phyloP scores from a whole-genome alignment of 1,139 yeast species.

The Arxiozyma slooffiae region DNA sequence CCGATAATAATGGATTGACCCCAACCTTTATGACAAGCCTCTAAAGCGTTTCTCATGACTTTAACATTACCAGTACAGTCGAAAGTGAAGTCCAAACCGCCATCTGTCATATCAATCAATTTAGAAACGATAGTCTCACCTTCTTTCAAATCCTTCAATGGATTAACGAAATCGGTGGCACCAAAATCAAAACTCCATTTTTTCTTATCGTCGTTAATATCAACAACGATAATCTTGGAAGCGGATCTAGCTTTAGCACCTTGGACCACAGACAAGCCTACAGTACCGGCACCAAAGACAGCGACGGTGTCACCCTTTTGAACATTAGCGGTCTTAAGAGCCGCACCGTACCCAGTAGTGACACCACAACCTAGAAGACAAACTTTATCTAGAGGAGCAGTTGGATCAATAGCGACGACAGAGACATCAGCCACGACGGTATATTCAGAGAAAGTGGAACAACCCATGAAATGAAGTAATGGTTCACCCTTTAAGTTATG shows the following conservation, averaged over 20 bases:
- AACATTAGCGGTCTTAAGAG: slow-evolving; percentile 85
- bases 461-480: slow-evolving; percentile 89
- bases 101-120: slow-evolving; percentile 83
- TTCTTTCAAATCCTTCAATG: slow-evolving; percentile 54
- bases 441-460: slow-evolving; percentile 92
- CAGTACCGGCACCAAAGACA: slow-evolving; percentile 95
- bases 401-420: slow-evolving; percentile 81
- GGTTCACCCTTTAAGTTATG: slow-evolving; percentile 67
- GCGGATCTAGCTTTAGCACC: slow-evolving; percentile 86
- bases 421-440: slow-evolving; percentile 97
- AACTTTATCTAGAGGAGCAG: slow-evolving; percentile 76
- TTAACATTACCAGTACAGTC: slow-evolving; percentile 95
- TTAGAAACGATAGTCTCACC: slow-evolving; percentile 75
- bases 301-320: slow-evolving; percentile 91
- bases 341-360: slow-evolving; percentile 98
- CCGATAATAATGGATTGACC: slow-evolving; percentile 92
- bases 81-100: slow-evolving; percentile 90
- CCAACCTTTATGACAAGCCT: slow-evolving; percentile 98
- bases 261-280: slow-evolving; percentile 89
- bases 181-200: slow-evolving; percentile 85
- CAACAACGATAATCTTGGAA: slow-evolving; percentile 72
- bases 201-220: slow-evolving; percentile 73
- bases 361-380: slow-evolving; percentile 97
- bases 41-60: slow-evolving; percentile 93
- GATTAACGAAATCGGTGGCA: slow-evolving; percentile 90